Evolutionary conservation across 2,329 filamentous ascomycete species (phyloP).

Genomic region (Aspergillus sp.): DNA sequence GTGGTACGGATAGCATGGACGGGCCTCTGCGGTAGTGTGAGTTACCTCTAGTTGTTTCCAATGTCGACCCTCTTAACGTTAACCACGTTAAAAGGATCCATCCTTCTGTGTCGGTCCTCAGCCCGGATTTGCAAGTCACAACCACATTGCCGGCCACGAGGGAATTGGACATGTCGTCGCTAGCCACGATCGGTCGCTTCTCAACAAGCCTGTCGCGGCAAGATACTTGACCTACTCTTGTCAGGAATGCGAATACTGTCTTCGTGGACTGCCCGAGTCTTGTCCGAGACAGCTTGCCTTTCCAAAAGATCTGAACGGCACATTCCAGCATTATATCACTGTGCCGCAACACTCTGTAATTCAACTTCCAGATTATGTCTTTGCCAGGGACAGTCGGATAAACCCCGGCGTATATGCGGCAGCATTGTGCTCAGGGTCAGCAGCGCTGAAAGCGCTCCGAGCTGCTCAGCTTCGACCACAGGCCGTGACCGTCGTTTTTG

Average conservation of each 20-base stretch:
- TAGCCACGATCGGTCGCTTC: not conserved
- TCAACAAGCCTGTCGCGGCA: not conserved
- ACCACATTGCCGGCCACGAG: constrained; percentile 8
- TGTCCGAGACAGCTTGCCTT: not conserved
- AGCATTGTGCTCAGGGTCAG: constrained; percentile 7
- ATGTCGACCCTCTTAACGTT: too few species aligned
- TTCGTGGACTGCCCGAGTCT: not conserved
- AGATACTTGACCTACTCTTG: not conserved
- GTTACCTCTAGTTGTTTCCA: too few species aligned
- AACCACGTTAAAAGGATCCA: not conserved
- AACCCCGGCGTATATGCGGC: not conserved
- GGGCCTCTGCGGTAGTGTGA: not conserved
- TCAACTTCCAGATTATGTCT: not conserved
- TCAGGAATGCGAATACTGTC: not conserved
- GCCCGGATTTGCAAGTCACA: not conserved
- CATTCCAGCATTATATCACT: not conserved
- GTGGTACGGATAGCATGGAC: not conserved
- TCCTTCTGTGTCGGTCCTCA: constrained; percentile 2
- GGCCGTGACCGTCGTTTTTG: not conserved
- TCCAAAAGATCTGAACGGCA: not conserved
- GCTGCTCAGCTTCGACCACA: not conserved
- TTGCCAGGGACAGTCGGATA: too few species aligned
- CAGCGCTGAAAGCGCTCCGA: not conserved
- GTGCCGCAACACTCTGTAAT: not conserved
- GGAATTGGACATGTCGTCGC: not conserved